A percentile compares a stretch with the other conserved stretches of the same genome.
Evolutionary conservation across 331 rosid genomes (phyloP).

Genomic region (Phaseolus coccineus): DNA sequence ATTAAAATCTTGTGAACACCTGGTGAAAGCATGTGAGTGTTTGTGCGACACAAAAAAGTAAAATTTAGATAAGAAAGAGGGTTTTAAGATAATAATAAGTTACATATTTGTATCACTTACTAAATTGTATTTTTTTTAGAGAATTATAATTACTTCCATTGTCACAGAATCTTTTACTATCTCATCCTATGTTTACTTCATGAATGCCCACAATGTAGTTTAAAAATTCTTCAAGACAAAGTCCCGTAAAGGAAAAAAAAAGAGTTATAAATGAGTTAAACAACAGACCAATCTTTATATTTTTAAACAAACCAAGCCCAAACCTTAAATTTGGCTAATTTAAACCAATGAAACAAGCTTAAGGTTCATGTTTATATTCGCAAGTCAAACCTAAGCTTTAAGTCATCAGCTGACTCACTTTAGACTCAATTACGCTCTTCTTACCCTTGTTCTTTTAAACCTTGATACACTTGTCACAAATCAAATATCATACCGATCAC

Average conservation of each 20-base stretch:
- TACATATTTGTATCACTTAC: neutral
- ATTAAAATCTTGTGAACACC: neutral
- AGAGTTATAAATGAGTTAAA: neutral
- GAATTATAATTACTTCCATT: neutral
- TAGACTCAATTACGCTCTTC: neutral
- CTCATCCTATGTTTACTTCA: neutral
- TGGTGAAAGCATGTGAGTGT: neutral
- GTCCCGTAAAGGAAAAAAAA: neutral
- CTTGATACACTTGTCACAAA: constrained; percentile 9
- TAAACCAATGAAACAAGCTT: neutral
- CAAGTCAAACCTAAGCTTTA: constrained; percentile 5
- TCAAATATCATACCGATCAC: constrained; percentile 14
- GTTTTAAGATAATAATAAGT: neutral
- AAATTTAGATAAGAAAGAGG: neutral
- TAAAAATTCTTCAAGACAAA: neutral
- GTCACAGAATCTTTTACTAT: neutral
- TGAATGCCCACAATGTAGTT: neutral
- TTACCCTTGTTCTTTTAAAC: neutral
- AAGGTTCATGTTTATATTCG: neutral
- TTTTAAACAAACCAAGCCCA: neutral
- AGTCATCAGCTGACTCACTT: neutral
- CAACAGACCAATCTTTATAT: neutral
- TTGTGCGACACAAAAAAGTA: neutral
- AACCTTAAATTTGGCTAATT: neutral
- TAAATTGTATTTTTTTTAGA: neutral